A percentile compares a stretch with the other conserved stretches of the same genome.
Conservation (phyloP, 1,284 basidiomycete species). For the Singerocomus inundabilis region DNA sequence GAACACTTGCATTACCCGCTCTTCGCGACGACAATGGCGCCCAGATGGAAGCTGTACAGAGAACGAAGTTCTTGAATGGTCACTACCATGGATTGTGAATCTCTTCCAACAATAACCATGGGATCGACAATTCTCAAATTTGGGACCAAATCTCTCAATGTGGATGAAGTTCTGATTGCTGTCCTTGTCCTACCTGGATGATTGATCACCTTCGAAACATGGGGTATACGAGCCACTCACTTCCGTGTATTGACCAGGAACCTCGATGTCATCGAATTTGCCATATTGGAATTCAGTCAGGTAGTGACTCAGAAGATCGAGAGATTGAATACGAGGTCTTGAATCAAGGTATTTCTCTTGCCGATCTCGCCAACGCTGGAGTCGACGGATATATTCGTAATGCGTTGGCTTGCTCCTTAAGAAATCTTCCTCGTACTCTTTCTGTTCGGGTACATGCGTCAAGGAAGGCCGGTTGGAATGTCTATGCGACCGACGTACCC, state of each 20-base stretch:
- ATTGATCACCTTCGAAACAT: conserved; percentile 1
- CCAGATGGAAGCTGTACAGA: conserved; percentile 89
- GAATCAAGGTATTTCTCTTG: conserved; percentile 87
- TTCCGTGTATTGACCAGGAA: conserved; percentile 98
- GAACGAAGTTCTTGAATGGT: conserved; percentile 88
- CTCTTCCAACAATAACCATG: conserved; percentile 89
- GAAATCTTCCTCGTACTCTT: conserved; percentile 93
- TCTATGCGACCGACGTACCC: conserved; percentile 43
- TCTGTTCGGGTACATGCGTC: conserved; percentile 42
- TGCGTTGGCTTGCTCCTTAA: conserved; percentile 78
- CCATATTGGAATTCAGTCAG: conserved; percentile 97
- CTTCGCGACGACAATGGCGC: conserved; percentile 89
- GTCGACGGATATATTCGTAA: conserved; percentile 85
- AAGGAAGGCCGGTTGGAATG: not conserved
- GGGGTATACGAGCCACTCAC: conserved; percentile 39
- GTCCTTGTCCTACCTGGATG: conserved; percentile 77
- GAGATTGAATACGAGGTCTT: conserved; percentile 80
- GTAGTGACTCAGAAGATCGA: conserved; percentile 92
- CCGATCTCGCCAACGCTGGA: conserved; percentile 92
- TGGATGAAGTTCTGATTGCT: conserved; percentile 90
- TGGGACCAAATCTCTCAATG: conserved; percentile 89
- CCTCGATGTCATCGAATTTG: conserved; percentile 97
- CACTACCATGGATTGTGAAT: conserved; percentile 90
- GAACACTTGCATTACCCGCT: conserved; percentile 89
- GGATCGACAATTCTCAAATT: conserved; percentile 85